phyloP scores from a whole-genome alignment of 2,329 filamentous ascomycete genomes.

The Penicillium frequentans region DNA sequence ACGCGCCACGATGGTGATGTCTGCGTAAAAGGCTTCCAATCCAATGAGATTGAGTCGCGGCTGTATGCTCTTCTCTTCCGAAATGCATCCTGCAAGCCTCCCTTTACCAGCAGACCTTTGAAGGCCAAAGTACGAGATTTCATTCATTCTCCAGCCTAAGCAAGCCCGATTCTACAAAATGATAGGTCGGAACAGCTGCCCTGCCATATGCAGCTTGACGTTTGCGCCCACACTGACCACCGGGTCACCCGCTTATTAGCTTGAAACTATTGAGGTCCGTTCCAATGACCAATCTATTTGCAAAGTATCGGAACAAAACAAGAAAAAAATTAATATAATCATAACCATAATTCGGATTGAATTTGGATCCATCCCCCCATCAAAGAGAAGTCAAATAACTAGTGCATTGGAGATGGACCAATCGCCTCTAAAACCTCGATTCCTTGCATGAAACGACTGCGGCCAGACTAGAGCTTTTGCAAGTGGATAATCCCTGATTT shows the following conservation, averaged over 20 bases:
- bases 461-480: background rate
- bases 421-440: slow-evolving; percentile 18
- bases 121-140: background rate
- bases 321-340: background rate
- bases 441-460: slow-evolving; percentile 21
- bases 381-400: background rate
- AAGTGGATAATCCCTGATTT: background rate
- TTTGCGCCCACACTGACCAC: background rate
- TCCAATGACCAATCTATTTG: background rate
- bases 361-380: background rate
- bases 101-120: background rate
- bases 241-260: slow-evolving; percentile 1
- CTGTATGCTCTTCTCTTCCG: slow-evolving; percentile 7
- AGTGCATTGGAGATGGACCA: slow-evolving; percentile 15
- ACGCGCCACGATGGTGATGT: slow-evolving; percentile 1
- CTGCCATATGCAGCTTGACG: slow-evolving; percentile 1
- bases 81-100: slow-evolving; percentile 11
- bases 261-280: slow-evolving; percentile 1
- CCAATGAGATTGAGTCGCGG: slow-evolving; percentile 8
- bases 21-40: background rate
- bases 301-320: background rate
- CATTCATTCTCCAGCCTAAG: background rate
- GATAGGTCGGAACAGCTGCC: slow-evolving; percentile 9
- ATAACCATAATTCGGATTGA: background rate
- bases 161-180: background rate